Evolutionary conservation across 768 basidiomycete genomes (phyloP).

Genomic region (Boletus tylopilopsis): DNA sequence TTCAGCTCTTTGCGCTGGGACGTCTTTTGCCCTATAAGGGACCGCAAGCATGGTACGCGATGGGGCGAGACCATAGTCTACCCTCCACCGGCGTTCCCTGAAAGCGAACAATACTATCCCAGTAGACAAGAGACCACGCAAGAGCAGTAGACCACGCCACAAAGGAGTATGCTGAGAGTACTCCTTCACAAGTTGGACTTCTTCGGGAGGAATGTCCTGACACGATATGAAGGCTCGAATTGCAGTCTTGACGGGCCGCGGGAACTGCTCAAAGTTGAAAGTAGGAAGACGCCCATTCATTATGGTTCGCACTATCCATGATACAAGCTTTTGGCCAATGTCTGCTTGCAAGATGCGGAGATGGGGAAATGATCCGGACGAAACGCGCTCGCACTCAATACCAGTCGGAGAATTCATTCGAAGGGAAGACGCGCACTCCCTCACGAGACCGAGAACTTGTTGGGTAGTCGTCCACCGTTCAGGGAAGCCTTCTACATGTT

Average conservation of each 20-base stretch:
- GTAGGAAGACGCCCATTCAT: conserved; percentile 13
- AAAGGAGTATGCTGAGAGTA: neutral
- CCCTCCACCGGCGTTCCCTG: conserved; percentile 36
- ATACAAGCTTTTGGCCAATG: conserved; percentile 12
- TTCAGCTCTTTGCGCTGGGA: conserved; percentile 35
- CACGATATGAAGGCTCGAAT: conserved; percentile 24
- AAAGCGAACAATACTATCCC: conserved; percentile 32
- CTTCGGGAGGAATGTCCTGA: neutral
- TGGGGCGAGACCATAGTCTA: conserved; percentile 36
- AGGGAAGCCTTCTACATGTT: conserved; percentile 27
- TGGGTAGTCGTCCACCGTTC: conserved; percentile 35
- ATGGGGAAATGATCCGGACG: conserved; percentile 20
- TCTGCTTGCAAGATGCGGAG: conserved; percentile 19
- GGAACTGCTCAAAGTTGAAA: conserved; percentile 14
- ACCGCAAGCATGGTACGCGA: conserved; percentile 35
- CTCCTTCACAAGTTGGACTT: conserved; percentile 6
- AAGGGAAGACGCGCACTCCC: conserved; percentile 13
- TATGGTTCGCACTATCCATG: conserved; percentile 12
- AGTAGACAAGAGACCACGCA: conserved; percentile 33
- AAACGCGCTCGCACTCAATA: conserved; percentile 17
- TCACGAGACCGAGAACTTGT: conserved; percentile 28
- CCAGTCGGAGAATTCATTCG: neutral
- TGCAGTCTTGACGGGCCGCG: neutral
- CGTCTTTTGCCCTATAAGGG: conserved; percentile 37
- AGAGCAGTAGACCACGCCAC: conserved; percentile 26